A percentile compares a stretch with the other conserved stretches of the same genome.
These are phyloP conservation scores for Strobilomyces echinocephalus DNA, from an alignment of 768 basidiomycete genomes.

Conservation along the genomic window DNA sequence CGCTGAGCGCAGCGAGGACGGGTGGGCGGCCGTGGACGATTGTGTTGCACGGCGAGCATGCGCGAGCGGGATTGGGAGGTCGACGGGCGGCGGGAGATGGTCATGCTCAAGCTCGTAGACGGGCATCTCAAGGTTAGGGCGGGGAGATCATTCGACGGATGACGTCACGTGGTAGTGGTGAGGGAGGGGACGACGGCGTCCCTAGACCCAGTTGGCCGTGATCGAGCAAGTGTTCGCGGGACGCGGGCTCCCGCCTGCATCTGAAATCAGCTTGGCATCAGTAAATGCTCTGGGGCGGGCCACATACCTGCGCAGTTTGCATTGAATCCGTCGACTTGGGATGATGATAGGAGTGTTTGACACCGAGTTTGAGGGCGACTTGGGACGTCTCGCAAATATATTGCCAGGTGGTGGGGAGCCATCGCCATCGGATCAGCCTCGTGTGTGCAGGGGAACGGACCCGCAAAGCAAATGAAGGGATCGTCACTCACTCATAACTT, in stretches of 20 bases:
- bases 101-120: slow-evolving; percentile 25
- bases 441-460: not conserved
- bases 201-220: slow-evolving; percentile 75
- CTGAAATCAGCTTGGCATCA: not conserved
- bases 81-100: slow-evolving; percentile 29
- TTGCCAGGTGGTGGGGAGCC: slow-evolving; percentile 57
- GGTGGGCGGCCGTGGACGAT: slow-evolving; percentile 19
- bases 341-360: slow-evolving; percentile 55
- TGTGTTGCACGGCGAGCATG: slow-evolving; percentile 16
- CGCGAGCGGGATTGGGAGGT: slow-evolving; percentile 22
- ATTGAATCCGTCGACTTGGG: slow-evolving; percentile 68
- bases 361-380: slow-evolving; percentile 56
- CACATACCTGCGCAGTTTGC: slow-evolving; percentile 82
- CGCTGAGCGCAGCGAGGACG: slow-evolving; percentile 20
- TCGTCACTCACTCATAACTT: slow-evolving; percentile 67
- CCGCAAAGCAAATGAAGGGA: slow-evolving; percentile 1
- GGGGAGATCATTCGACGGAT: slow-evolving; percentile 29
- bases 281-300: not conserved
- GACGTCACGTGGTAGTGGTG: slow-evolving; percentile 48
- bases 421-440: slow-evolving; percentile 52
- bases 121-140: slow-evolving; percentile 18
- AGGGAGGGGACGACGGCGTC: slow-evolving; percentile 46
- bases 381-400: slow-evolving; percentile 75
- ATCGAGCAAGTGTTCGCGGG: slow-evolving; percentile 88
- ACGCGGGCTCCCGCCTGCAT: slow-evolving; percentile 69